Conservation (phyloP, 805 yeast species). For the Lachancea lanzarotensis region DNA sequence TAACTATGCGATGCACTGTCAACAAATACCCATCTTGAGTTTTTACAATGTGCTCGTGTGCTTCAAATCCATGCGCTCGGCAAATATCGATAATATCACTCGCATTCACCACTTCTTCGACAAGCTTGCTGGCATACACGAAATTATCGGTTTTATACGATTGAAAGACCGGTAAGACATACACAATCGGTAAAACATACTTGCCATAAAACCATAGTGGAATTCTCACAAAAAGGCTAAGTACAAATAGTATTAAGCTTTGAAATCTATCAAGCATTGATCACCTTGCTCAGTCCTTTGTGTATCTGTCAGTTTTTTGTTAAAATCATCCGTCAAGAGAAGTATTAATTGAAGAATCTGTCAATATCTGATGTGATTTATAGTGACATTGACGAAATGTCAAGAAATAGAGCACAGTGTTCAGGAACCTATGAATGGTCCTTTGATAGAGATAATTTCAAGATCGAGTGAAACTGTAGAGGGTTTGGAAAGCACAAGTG, state of each 20-base stretch:
- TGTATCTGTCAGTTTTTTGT: neutral
- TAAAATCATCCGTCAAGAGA: no score
- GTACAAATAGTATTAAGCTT: slow-evolving; percentile 2
- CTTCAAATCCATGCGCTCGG: slow-evolving; percentile 50
- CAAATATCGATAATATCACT: slow-evolving; percentile 47
- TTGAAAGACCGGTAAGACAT: slow-evolving; percentile 5
- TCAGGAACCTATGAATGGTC: no score
- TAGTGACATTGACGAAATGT: no score
- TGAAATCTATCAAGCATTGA: slow-evolving; percentile 3
- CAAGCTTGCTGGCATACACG: slow-evolving; percentile 4
- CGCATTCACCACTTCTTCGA: slow-evolving; percentile 17
- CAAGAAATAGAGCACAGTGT: no score
- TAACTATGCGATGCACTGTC: slow-evolving; percentile 52
- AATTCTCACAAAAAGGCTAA: slow-evolving; percentile 3
- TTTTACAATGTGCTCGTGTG: slow-evolving; percentile 59
- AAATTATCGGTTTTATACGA: slow-evolving; percentile 5
- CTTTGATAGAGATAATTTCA: no score
- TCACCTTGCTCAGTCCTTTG: neutral
- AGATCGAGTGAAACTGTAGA: no score
- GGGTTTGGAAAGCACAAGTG: no score
- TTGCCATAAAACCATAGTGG: slow-evolving; percentile 5
- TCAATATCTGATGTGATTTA: no score
- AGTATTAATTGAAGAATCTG: no score
- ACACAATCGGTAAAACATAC: slow-evolving; percentile 2
- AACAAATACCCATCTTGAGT: slow-evolving; percentile 67